Percentiles rank a stretch among this genome's conserved stretches.
phyloP scores from a whole-genome alignment of 768 basidiomycete genomes.

The Pulveroboletus sp. region DNA sequence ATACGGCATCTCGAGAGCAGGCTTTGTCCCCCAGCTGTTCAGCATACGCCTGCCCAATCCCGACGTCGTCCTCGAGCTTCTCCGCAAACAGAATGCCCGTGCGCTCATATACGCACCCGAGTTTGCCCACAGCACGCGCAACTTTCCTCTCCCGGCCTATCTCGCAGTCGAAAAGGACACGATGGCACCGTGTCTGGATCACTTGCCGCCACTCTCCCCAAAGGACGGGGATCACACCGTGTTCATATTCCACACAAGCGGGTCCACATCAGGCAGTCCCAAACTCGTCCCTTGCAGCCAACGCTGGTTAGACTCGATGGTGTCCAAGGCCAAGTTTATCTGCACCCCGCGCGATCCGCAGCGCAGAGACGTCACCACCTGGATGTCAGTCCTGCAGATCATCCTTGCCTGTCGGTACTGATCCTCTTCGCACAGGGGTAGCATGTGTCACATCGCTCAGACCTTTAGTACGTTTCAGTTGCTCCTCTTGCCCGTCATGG shows the following conservation, averaged over 20 bases:
- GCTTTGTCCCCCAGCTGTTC: constrained; percentile 76
- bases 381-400: constrained; percentile 55
- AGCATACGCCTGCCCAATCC: constrained; percentile 76
- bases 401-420: constrained; percentile 23
- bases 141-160: constrained; percentile 50
- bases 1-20: constrained; percentile 72
- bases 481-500: constrained; percentile 21
- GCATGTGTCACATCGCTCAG: constrained; percentile 82
- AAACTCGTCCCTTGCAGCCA: constrained; percentile 74
- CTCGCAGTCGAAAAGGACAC: constrained; percentile 40
- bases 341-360: constrained; percentile 45
- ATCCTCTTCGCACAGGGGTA: constrained; percentile 55
- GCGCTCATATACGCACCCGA: constrained; percentile 65
- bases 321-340: constrained; percentile 57
- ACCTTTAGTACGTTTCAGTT: constrained; percentile 57
- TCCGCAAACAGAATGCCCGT: constrained; percentile 57
- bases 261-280: constrained; percentile 81
- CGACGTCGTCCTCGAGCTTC: constrained; percentile 65
- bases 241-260: constrained; percentile 79
- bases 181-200: constrained; percentile 35
- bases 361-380: constrained; percentile 67
- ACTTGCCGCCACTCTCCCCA: constrained; percentile 44
- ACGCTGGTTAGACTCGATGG: constrained; percentile 60
- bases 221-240: constrained; percentile 41
- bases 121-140: constrained; percentile 42